Evolutionary conservation across 257 asterid genomes (phyloP), one percentile per base, ranked within the genome.

Genomic region (Przewalskia tangutica): DNA sequence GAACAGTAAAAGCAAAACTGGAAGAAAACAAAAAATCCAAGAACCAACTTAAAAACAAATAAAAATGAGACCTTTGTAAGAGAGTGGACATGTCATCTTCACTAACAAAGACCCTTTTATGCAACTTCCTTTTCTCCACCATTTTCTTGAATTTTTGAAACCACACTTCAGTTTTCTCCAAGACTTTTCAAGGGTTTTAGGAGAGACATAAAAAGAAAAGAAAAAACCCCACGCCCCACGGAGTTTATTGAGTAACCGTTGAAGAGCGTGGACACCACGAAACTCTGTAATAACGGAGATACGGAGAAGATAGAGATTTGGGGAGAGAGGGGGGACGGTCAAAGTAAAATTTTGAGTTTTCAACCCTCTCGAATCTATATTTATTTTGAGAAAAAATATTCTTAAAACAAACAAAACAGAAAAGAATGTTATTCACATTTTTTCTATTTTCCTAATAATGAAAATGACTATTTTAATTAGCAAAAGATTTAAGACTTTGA

Each of bases 41-140:
- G 27, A 42, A 42, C n/a, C 1, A 44, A 65, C 2, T 64, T 27
- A 60, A 9, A 11, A 12, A 42, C 17, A 56, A 68, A 67, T 0
- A 38, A 54, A 38, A 65, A 4, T 38, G 44, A 50, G 9, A 94
- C 98, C 97, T 90, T 63, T 86, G 89, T 80, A 95, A 78, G 75
- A 95, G 86, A 54, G 81, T 84, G 65, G 91, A 81, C 34, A 82
- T 68, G 55, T 90, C 94, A 27, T 87, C 92, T 86, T 95, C 98
- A 36, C 83, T 88, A 81, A 95, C 85, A 59, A 86, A 83, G 12
- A 87, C 86, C 81, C 90, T 92, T 83, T 87, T 93, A 48, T 80
- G 89, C 70, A 85, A 88, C 89, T 85, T 90, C 76, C 94, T 84
- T 84, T 86, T 89, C 62, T 89, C 96, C 50, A 82, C 84, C 98